Conservation (phyloP, 345 rosid genomes). For the Salix viminalis region DNA sequence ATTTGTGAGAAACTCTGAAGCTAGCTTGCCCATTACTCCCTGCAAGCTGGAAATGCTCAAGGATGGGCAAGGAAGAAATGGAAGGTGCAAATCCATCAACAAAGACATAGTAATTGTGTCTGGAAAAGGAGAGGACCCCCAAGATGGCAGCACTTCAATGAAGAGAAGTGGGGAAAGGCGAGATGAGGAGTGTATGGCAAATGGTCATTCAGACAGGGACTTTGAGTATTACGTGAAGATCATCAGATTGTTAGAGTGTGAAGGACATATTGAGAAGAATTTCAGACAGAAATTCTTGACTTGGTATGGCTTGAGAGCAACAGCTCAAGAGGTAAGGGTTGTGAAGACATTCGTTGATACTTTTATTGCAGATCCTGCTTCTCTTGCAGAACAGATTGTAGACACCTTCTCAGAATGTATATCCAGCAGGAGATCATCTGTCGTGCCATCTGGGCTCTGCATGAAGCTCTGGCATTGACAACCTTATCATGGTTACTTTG, state of each 20-base stretch:
- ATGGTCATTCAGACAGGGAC: constrained; percentile 53
- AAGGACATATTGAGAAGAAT: constrained; percentile 86
- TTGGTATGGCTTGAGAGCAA: constrained; percentile 91
- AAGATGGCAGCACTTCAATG: constrained; percentile 51
- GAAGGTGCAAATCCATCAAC: constrained; percentile 43
- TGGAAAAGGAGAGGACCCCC: constrained; percentile 46
- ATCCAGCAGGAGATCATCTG: constrained; percentile 49
- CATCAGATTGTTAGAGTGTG: constrained; percentile 69
- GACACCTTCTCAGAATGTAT: constrained; percentile 82
- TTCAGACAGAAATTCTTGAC: constrained; percentile 92
- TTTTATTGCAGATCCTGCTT: constrained; percentile 64
- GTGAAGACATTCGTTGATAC: constrained; percentile 79
- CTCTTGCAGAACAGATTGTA: constrained; percentile 85
- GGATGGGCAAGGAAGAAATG: constrained; percentile 46
- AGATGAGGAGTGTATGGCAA: constrained; percentile 37
- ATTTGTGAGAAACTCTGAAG: constrained; percentile 34
- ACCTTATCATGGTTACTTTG: background rate
- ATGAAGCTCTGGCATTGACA: constrained; percentile 90
- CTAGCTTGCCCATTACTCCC: constrained; percentile 72
- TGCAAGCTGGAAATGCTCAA: constrained; percentile 59
- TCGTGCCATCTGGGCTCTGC: constrained; percentile 68
- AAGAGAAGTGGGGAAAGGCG: constrained; percentile 43
- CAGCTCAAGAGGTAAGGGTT: constrained; percentile 61
- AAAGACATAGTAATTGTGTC: constrained; percentile 34
- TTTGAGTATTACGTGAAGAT: constrained; percentile 77